Base-by-base conservation (phyloP, 1,139 yeast species). In the Taphrina wiesneri region DNA sequence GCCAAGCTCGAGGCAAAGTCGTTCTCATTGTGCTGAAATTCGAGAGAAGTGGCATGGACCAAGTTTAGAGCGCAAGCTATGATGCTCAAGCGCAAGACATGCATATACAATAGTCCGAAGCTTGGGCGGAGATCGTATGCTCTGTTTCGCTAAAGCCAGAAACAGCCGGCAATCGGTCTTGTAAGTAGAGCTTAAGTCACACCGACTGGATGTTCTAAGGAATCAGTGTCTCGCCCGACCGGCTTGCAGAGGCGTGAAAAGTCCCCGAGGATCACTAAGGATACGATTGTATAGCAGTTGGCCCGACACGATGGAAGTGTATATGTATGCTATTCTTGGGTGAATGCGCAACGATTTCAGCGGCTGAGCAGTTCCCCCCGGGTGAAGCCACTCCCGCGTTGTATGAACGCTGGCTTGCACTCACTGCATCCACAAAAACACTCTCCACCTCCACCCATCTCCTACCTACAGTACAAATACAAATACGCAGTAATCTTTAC, bases 301-400 rank as follows among this genome's bases (percentile, higher is more conserved):
- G n/a, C n/a, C n/a, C n/a, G n/a, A n/a, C n/a, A n/a, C n/a, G n/a
- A n/a, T n/a, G n/a, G n/a, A n/a, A n/a, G n/a, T n/a, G n/a, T n/a
- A n/a, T n/a, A n/a, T n/a, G n/a, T n/a, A n/a, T n/a, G n/a, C n/a
- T 6, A 30, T 30, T 11, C 34, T 6, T 30, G 34, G 34, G 11
- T 30, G 34, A 11, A 30, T 30, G n/a, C n/a, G 45, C 6, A 39
- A 43, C 47, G 47, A 43, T 26, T 43, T 45, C 49, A 45, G 49
- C 49, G 49, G 49, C 49, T 45, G 49, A 45, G 49, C 28, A 21
- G 7, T 19, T 17, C 17, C 49, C 13, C 28, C 43, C 7, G 17
- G 17, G 19, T n/a, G 49, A 19, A 45, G 49, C 49, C 49, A 9
- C 49, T 45, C 49, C 49, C 49, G 49, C 43, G 43, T 39, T 7